These are phyloP conservation scores for Arachis hypogaea DNA, from an alignment of 306 rosid genomes.

Conservation along the genomic window DNA sequence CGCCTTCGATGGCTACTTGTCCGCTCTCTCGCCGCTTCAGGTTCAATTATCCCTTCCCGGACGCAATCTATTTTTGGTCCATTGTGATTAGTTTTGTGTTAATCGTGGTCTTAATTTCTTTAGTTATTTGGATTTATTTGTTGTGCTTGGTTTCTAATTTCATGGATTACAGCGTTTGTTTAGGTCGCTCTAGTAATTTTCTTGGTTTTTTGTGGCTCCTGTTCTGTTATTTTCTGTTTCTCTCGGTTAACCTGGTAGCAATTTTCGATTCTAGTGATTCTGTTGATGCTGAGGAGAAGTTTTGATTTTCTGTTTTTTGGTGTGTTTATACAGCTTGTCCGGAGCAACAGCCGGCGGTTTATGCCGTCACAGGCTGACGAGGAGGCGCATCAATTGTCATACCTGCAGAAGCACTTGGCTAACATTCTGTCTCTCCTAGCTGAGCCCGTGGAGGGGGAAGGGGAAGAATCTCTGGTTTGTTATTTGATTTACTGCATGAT, in stretches of 20 bases:
- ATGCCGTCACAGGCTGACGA: slow-evolving; percentile 93
- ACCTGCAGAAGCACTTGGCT: slow-evolving; percentile 90
- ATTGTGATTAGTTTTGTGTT: not conserved
- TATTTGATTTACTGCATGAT: slow-evolving; percentile 40
- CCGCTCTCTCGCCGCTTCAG: slow-evolving; percentile 98
- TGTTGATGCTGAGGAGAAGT: slow-evolving; percentile 11
- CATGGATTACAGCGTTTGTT: slow-evolving; percentile 8
- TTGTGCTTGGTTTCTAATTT: slow-evolving; percentile 7
- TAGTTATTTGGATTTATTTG: not conserved
- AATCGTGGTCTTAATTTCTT: slow-evolving; percentile 25
- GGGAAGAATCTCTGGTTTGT: slow-evolving; percentile 92
- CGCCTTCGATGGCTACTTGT: slow-evolving; percentile 95
- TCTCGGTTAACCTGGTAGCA: slow-evolving; percentile 5
- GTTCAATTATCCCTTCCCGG: slow-evolving; percentile 48
- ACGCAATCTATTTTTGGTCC: not conserved
- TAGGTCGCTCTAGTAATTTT: slow-evolving; percentile 2
- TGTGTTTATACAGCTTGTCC: slow-evolving; percentile 81
- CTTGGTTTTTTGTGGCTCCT: not conserved
- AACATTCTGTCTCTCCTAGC: slow-evolving; percentile 89
- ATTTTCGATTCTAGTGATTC: slow-evolving; percentile 28
- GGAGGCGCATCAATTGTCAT: slow-evolving; percentile 95
- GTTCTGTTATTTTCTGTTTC: not conserved
- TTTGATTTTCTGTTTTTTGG: slow-evolving; percentile 15
- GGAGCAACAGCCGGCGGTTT: slow-evolving; percentile 92
- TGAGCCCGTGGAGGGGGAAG: slow-evolving; percentile 92